Conservation (phyloP, 75 land plant genomes). For the Chamaecyparis obtusa region DNA sequence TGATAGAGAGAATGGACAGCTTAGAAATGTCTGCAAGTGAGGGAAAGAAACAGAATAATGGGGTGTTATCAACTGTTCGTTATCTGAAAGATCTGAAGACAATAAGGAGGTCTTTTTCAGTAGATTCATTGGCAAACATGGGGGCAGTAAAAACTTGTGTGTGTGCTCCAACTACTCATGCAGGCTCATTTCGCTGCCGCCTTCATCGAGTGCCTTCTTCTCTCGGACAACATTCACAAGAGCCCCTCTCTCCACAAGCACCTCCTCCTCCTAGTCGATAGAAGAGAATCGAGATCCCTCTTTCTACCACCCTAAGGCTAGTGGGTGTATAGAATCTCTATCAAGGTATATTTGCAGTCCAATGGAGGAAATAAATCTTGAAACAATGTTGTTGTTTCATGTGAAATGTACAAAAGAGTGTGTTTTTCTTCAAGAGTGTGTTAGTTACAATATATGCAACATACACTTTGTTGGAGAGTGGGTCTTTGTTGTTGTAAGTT, state of each 20-base stretch:
- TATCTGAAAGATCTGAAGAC: background rate
- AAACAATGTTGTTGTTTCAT: too few relatives aligned
- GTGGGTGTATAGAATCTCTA: background rate
- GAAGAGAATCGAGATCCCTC: too few relatives aligned
- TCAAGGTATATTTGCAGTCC: too few relatives aligned
- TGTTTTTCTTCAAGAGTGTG: too few relatives aligned
- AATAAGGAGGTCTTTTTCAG: background rate
- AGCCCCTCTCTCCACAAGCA: background rate
- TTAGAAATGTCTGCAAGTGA: background rate
- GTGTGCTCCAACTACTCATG: background rate
- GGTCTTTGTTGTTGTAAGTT: too few relatives aligned
- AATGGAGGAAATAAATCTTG: too few relatives aligned
- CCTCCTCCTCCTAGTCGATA: background rate
- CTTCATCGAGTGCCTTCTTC: background rate
- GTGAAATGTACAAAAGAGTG: too few relatives aligned
- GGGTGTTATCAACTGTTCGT: too few relatives aligned
- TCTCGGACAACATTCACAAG: background rate
- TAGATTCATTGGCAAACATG: background rate
- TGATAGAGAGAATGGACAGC: background rate
- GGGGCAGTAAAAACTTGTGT: background rate
- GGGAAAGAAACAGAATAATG: background rate
- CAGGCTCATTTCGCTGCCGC: slow-evolving; percentile 7
- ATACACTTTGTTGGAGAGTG: too few relatives aligned
- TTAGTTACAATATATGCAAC: too few relatives aligned
- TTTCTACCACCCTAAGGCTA: too few relatives aligned